Evolutionary conservation across 495 filamentous ascomycete genomes (phyloP), one percentile per base, ranked within the genome.

Genomic region (Penicillium riverlandense): DNA sequence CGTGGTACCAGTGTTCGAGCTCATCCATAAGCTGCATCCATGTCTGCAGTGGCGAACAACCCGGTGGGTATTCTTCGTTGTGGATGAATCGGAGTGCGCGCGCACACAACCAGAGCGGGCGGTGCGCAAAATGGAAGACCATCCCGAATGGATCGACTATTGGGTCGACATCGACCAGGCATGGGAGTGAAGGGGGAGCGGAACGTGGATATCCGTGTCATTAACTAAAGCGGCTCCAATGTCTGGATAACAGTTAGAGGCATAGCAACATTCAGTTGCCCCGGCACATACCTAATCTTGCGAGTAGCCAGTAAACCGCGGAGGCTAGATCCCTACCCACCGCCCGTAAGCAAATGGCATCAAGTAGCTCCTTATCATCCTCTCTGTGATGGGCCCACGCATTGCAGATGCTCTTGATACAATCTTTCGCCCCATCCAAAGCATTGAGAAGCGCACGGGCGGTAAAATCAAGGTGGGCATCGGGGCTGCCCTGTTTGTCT

Each of bases 281-380:
- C 1, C 4, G 44, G 14, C 38, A 50, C 51, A 41, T 58, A 64
- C 67, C 64, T 10, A 60, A 45, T 44, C 65, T 55, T 30, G 61
- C 35, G 41, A 65, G 58, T 27, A 67, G 54, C 66, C 63, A 71
- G 35, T 66, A 66, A 11, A 59, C 49, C 10, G 52, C 55, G 6
- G 58, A 56, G 14, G 60, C 54, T 9, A 65, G 42, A 38, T 52
- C 37, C 11, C 43, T 42, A 11, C 43, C 47, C 5, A 47, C 42
- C 1, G 54, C 49, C 31, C 53, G 43, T 12, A 50, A 43, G 16
- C 38, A 45, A 9, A 67, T 30, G 6, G 40, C 39, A 5, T 52
- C 38, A 15, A 59, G 11, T 8, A 48, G 31, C 0, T 47, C 40
- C 10, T 13, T 39, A 31, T 52, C 29, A 44, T 12, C n/a, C 38